Evolutionary conservation across 2,329 filamentous ascomycete species (phyloP), one percentile per base, ranked within the genome.

Genomic region (Clonostachys rosea): DNA sequence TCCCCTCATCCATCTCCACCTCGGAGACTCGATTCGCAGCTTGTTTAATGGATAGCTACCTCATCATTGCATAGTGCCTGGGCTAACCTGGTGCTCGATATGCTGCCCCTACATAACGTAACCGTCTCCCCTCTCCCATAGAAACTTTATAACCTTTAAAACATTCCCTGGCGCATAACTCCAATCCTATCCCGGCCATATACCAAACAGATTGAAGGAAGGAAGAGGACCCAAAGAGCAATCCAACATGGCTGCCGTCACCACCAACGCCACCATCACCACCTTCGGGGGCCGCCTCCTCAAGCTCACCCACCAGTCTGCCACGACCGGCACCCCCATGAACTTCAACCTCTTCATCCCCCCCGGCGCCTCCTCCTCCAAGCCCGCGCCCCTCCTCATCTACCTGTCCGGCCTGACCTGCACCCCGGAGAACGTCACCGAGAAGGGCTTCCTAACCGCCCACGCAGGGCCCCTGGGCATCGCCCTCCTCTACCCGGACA

Each of bases 381-480:
- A 68, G 2, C 73, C 78, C 39, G 83, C 90, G 3, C 94, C 94
- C 20, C 81, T 97, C 33, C 80, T 99, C 49, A 84, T 96, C 71
- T 99, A 92, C 70, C 84, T 99, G 49, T 92, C 92, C 13, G 94
- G 94, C 45, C 76, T 99, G 51, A 97, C 94, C 51, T 99, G 94
- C 76, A 92, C 91, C 2, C 91, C 89, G 35, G 91, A 97, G 61
- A 91, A 91, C 69, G 84, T 83, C 62, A 76, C 85, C 34, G 82
- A 91, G 60, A 86, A 87, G 64, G 94, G 91, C 46, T 97, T 96
- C 77, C 89, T 99, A 69, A 91, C 96, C 64, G 83, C 87, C 58
- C 81, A 82, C 52, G 94, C 94, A 43, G 79, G 84, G 48, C 76
- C 84, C 58, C 86, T 84, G 64, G 89, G 89, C 60, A 88, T 99